These are phyloP conservation scores for Blastocystis sp. DNA, from an alignment of 352 stramenopile genomes.

Conservation along the genomic window DNA sequence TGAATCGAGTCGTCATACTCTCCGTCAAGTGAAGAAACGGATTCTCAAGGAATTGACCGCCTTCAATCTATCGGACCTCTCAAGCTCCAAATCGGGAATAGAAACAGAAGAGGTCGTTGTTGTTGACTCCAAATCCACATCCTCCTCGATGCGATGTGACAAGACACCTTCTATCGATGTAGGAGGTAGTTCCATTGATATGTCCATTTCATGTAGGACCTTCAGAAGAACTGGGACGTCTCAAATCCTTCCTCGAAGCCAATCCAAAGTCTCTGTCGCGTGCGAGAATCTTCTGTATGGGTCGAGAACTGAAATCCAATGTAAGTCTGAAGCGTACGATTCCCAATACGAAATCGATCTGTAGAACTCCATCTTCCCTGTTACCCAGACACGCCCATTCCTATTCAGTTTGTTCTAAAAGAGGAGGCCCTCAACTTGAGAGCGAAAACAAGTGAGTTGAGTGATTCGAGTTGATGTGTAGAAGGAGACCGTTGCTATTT, in stretches of 20 bases:
- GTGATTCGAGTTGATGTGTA: not conserved
- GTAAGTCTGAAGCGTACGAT: not conserved
- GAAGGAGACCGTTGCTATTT: slow-evolving; percentile 7
- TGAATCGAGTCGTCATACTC: not conserved
- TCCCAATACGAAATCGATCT: not conserved
- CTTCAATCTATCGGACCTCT: not conserved
- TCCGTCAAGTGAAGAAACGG: slow-evolving; percentile 17
- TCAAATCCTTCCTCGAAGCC: not conserved
- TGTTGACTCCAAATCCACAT: not conserved
- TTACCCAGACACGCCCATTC: not conserved
- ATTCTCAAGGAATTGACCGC: not conserved
- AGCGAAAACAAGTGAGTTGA: not conserved
- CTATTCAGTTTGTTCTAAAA: slow-evolving; percentile 21
- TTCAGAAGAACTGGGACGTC: not conserved
- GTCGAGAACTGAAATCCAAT: not conserved
- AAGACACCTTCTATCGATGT: not conserved
- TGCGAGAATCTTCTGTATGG: slow-evolving; percentile 20
- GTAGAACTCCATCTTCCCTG: slow-evolving; percentile 25
- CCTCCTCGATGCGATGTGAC: not conserved
- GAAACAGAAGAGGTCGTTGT: not conserved
- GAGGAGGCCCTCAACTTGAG: not conserved
- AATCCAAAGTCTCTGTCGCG: not conserved
- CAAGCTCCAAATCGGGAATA: not conserved
- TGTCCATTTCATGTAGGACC: not conserved
- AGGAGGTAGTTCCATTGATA: not conserved